Evolutionary conservation across 2,329 filamentous ascomycete species (phyloP), one percentile per base, ranked within the genome.

Genomic region (Scortechinia acanthostroma): DNA sequence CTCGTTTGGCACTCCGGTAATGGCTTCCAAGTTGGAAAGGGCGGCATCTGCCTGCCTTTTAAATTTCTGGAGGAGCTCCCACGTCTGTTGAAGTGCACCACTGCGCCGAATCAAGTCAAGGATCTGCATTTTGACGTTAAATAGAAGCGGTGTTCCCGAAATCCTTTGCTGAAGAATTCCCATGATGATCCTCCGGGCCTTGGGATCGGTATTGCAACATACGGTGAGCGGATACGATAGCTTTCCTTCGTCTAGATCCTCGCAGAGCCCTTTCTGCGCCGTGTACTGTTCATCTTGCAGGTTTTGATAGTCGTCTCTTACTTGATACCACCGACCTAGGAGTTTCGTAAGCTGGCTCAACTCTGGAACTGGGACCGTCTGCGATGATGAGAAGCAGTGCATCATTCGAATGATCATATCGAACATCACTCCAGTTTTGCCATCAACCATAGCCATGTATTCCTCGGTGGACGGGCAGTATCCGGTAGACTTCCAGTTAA

Each of bases 241-340:
- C 73, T 97, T 97, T 51, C 91, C 91, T 68, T 97, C 93, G 1
- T 90, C 96, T 55, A 97, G 68, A 64, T 97, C 93, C 69, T 97
- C 91, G 63, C 88, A 95, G 53, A 95, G 77, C 43, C 91, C 93
- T 69, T 97, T 97, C 64, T 95, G 91, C 51, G 85, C 72, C 28
- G 82, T 83, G 70, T 96, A 96, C 56, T 82, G 74, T n/a, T 68
- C 69, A 16, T 74, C 78, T 22, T 75, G 78, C 37, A 98, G 80
- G 62, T 97, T 97, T 62, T 90, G 81, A 68, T 95, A 95, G 73
- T 98, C 93, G 69, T 91, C 88, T 54, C 87, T 80, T 65, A 95
- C 93, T 64, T 95, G 89, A 71, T 90, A 95, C 61, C 93, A 81
- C 46, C 93, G 78, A 23, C 89, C 89, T 47, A 94, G 78, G 22